Conservation (phyloP, 805 yeast genomes). For the Kluyveromyces aestuarii region DNA sequence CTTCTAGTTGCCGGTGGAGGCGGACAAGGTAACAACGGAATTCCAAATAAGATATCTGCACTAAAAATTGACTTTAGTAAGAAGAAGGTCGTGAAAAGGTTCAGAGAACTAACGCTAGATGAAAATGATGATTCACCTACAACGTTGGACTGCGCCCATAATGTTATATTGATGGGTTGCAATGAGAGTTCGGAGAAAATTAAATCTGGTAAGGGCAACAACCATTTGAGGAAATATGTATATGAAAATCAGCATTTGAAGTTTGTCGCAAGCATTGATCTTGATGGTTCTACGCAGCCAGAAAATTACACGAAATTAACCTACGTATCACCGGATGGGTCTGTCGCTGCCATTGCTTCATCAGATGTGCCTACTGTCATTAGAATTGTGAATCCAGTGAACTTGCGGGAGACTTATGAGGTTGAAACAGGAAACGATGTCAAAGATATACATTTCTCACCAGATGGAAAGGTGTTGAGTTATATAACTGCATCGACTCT, state of each 20-base stretch:
- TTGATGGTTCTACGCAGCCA: slow-evolving; percentile 36
- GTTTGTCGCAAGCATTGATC: slow-evolving; percentile 51
- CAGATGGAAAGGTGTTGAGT: slow-evolving; percentile 55
- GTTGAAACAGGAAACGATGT: slow-evolving; percentile 46
- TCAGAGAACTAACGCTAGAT: slow-evolving; percentile 51
- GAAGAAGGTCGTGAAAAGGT: slow-evolving; percentile 41
- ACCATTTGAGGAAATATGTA: slow-evolving; percentile 61
- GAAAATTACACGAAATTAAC: slow-evolving; percentile 56
- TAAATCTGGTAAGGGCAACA: slow-evolving; percentile 47
- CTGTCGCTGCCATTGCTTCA: slow-evolving; percentile 59
- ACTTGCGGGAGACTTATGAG: slow-evolving; percentile 45
- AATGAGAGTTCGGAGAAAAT: slow-evolving; percentile 58
- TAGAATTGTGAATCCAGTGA: slow-evolving; percentile 48
- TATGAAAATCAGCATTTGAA: slow-evolving; percentile 54
- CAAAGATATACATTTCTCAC: slow-evolving; percentile 59
- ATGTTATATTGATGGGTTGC: slow-evolving; percentile 59
- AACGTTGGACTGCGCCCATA: slow-evolving; percentile 48
- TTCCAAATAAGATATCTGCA: slow-evolving; percentile 73
- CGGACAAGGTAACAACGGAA: slow-evolving; percentile 86
- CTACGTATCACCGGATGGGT: slow-evolving; percentile 46
- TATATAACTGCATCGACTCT: slow-evolving; percentile 51
- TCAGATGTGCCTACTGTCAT: slow-evolving; percentile 56
- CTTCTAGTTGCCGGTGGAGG: slow-evolving; percentile 88
- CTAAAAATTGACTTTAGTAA: slow-evolving; percentile 47
- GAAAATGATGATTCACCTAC: slow-evolving; percentile 82